Evolutionary conservation across 768 basidiomycete species (phyloP), one percentile per base, ranked within the genome.

Genomic region (Gelatoporia subvermispora): DNA sequence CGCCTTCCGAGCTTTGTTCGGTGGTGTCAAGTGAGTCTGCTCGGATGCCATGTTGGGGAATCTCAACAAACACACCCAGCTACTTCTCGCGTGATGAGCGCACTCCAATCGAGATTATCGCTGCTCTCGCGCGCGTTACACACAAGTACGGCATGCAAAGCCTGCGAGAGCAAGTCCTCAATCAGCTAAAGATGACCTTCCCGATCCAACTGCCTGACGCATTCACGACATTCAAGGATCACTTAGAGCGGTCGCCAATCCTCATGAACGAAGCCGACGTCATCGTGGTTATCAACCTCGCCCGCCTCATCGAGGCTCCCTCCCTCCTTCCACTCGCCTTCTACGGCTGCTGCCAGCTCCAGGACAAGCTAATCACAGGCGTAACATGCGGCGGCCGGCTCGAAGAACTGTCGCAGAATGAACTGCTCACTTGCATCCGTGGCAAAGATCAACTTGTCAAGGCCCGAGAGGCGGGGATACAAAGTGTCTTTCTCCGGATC

Each of bases 61-160:
- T 5, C 28, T 31, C 7, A 31, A 31, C 13, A 7, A 13, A 31
- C 13, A 7, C 28, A 31, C 28, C 5, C 28, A 31, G 28, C 13
- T 31, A 31, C 13, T 31, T 31, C 28, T 13, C 28, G 7, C 28
- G 28, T 13, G 28, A 13, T 13, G 13, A 5, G 28, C 28, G 28
- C 28, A 31, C 28, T 31, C 28, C 28, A 13, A 31, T 31, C 28
- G 28, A 5, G 28, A 31, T 13, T 31, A 31, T 22, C 25, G 52
- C 45, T 0, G 43, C 52, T 11, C 45, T 53, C 22, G 23, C 38
- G 16, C 52, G 52, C 10, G 25, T 53, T n/a, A 28, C 41, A 7
- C 44, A 53, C 35, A 53, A 53, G 21, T 53, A 53, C 41, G 45
- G 43, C 2, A 25, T 50, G 8, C 45, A 41, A 35, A 35, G 28